Percentiles rank a stretch among this genome's conserved stretches.
These are phyloP conservation scores for Colletotrichum sp. DNA, from an alignment of 2,329 filamentous ascomycete genomes.

Conservation along the genomic window DNA sequence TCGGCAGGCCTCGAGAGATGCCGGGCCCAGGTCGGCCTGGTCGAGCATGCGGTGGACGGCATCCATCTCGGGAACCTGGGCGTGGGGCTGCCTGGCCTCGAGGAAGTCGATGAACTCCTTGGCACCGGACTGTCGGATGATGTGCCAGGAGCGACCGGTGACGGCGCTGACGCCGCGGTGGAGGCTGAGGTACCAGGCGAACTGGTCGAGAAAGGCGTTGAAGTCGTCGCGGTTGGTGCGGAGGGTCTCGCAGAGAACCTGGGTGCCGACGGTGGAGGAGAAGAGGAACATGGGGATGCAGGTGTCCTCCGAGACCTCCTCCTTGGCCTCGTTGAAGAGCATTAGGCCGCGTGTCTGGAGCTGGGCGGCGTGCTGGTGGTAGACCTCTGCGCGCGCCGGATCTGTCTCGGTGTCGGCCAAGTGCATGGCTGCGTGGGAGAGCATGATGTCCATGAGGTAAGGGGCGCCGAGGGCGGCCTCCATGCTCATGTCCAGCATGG, in stretches of 20 bases:
- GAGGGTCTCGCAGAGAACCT: conserved; percentile 16
- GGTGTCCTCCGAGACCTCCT: conserved; percentile 28
- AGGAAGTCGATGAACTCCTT: conserved; percentile 24
- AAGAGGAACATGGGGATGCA: conserved; percentile 50
- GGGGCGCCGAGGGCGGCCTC: conserved; percentile 33
- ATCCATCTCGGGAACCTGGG: conserved; percentile 36
- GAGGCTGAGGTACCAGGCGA: conserved; percentile 45
- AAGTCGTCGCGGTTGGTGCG: conserved; percentile 41
- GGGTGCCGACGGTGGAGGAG: conserved; percentile 33
- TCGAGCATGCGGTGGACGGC: conserved; percentile 7
- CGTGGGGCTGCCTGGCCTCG: conserved; percentile 23
- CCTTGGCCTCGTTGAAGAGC: conserved; percentile 32
- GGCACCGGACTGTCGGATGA: conserved; percentile 40
- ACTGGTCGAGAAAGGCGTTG: conserved; percentile 42
- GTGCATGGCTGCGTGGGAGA: conserved; percentile 44
- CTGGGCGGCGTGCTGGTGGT: conserved; percentile 33
- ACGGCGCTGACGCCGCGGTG: conserved; percentile 47
- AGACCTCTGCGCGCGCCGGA: conserved; percentile 25
- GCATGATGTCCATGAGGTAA: conserved; percentile 41
- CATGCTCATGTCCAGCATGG: conserved; percentile 35
- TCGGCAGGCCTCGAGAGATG: conserved; percentile 32
- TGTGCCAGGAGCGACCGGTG: conserved; percentile 36
- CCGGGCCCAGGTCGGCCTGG: conserved; percentile 24
- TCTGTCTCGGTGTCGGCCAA: conserved; percentile 26
- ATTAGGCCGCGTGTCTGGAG: conserved; percentile 33